A percentile compares a stretch with the other conserved stretches of the same genome.
phyloP scores from a whole-genome alignment of 192 early-diverging fungal species.

The Kickxella alabastrina region DNA sequence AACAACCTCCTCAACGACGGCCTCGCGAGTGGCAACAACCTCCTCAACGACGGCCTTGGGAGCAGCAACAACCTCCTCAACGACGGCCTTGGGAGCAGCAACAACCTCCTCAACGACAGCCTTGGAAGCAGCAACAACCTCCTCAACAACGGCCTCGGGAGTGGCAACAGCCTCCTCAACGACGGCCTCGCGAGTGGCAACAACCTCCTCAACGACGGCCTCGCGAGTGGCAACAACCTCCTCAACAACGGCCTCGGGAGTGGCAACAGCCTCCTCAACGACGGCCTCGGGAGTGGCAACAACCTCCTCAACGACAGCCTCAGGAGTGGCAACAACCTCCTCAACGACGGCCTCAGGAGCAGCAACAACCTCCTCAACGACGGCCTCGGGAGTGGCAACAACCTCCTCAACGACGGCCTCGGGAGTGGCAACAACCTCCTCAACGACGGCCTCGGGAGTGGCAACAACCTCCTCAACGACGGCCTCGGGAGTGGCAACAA shows the following conservation, averaged over 20 bases:
- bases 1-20: not conserved
- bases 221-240: not conserved
- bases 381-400: slow-evolving; percentile 1
- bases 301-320: not conserved
- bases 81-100: not conserved
- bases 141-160: not conserved
- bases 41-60: not conserved
- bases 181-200: not conserved
- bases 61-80: not conserved
- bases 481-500: not conserved
- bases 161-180: not conserved
- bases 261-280: not conserved
- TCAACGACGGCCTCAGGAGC: not conserved
- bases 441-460: not conserved
- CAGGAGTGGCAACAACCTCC: not conserved
- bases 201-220: not conserved
- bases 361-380: not conserved
- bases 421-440: not conserved
- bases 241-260: slow-evolving; percentile 1
- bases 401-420: not conserved
- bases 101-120: not conserved
- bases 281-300: not conserved
- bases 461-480: not conserved
- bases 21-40: not conserved
- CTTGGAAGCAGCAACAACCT: not conserved